These are phyloP conservation scores for Escovopsis weberi DNA, from an alignment of 2,329 filamentous ascomycete species.

Conservation along the genomic window DNA sequence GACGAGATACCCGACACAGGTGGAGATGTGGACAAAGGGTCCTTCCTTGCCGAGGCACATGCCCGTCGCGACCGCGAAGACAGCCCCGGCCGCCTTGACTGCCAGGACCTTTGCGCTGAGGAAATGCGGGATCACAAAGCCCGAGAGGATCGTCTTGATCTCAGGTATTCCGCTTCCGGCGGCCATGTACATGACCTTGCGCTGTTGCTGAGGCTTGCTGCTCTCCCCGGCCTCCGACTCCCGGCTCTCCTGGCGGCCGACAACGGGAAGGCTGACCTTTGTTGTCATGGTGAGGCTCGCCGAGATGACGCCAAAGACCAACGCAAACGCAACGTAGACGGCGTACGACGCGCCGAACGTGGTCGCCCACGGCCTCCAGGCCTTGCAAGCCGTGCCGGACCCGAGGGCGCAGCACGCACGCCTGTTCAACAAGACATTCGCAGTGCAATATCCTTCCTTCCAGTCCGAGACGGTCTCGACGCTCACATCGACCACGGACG, in stretches of 20 bases:
- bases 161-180: constrained; percentile 94
- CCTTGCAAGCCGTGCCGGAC: constrained; percentile 63
- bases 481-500: constrained; percentile 82
- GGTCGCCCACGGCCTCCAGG: constrained; percentile 14
- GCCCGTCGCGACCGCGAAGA: constrained; percentile 83
- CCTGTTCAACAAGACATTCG: no score
- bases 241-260: constrained; percentile 69
- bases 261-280: constrained; percentile 81
- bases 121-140: constrained; percentile 93
- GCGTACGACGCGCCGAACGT: no score
- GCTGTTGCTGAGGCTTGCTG: constrained; percentile 29
- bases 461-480: constrained; percentile 77
- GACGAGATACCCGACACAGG: constrained; percentile 87
- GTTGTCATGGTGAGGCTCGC: constrained; percentile 61
- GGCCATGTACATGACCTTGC: constrained; percentile 90
- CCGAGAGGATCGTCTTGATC: constrained; percentile 93
- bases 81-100: constrained; percentile 68
- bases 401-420: constrained; percentile 13
- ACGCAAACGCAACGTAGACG: no score
- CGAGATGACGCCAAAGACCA: constrained; percentile 49
- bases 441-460: constrained; percentile 73
- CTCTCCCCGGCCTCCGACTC: constrained; percentile 72
- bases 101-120: constrained; percentile 76
- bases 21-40: constrained; percentile 90
- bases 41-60: constrained; percentile 89